Evolutionary conservation across 2,329 filamentous ascomycete species (phyloP), one percentile per base, ranked within the genome.

Genomic region (Alternaria atra): DNA sequence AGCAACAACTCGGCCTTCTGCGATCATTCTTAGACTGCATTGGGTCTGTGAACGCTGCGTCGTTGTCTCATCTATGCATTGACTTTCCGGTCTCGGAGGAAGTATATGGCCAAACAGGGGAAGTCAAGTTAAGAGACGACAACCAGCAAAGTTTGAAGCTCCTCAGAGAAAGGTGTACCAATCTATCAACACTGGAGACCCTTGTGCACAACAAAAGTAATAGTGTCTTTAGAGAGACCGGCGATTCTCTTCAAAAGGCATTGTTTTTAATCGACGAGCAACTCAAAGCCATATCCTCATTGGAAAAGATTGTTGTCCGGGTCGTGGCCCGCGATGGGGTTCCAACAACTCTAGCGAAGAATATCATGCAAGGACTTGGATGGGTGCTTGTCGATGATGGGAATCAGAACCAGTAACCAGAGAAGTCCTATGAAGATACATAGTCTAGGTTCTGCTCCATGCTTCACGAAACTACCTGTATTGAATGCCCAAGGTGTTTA

Each of bases 171-270:
- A 55, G 57, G 12, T 67, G 57, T 37, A 56, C 57, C 30, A 59
- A 56, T 27, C 34, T 67, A 34, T 65, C 62, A 32, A 67, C 62
- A 12, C 43, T 65, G 34, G 64, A 66, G 29, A 55, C 32, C 9
- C 17, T 64, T 44, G 48, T 63, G 13, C 61, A 67, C 61, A 15
- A 57, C 56, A 67, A 67, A 34, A 67, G 61, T 46, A 55, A 44
- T 17, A 48, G 44, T 27, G 13, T 61, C n/a, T 64, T 66, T 30
- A 57, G 39, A 34, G 42, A 63, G 37, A 15, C 64, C 39, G 61
- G 63, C 12, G 55, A 60, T 27, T 60, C 50, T 58, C 52, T 63
- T 30, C 52, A 35, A 55, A 53, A 58, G 34, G 61, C 58, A 42
- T 53, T 61, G 30, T 34, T 17, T 52, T 30, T 57, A 25, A 48